Base-by-base conservation (phyloP, 495 filamentous ascomycete species). In the Cenococcum geophilum region DNA sequence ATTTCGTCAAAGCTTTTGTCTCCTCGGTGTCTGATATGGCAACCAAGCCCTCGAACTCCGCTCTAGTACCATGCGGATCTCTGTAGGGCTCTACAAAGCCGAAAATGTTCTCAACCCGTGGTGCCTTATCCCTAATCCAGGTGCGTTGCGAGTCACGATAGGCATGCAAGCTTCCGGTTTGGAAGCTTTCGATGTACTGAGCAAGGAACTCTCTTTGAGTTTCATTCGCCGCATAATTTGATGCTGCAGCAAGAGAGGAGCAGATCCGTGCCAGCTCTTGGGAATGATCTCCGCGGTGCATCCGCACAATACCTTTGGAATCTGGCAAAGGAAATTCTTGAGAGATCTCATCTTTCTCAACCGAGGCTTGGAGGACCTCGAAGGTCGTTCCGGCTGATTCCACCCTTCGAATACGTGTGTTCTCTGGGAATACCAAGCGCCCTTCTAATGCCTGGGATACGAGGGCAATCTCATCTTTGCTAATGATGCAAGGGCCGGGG, bases 1-100 rank as follows among this genome's bases (percentile, higher is more conserved):
- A 60, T 36, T 56, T 62, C 4, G 58, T 62, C 34, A 78, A 64
- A 11, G 60, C 68, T 32, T 55, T 62, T 0, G 74, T 76, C 58
- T 77, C 75, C n/a, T 69, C 63, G 18, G 55, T 49, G 63, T 81
- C 73, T 0, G 70, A 63, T n/a, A 81, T 75, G 4, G 69, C 74
- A 9, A 80, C 74, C 8, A 79, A 58, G 3, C 72, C 77, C 68
- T 80, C 77, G 48, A 73, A 80, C 58, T 79, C 78, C n/a, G 71
- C 67, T 35, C 78, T 66, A 6, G 74, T 73, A 20, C 77, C 77
- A 45, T 70, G 60, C 1, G 77, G 78, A 62, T 81, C 78, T 32
- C 76, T 66, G 60, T 82, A 80, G 20, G 78, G 73, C 57, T 81
- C 77, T 1, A 80, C 70, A 59, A 80, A 79, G 0, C 77, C 77